Conservation (phyloP, 768 basidiomycete genomes). For the Tulasnella calospora region DNA sequence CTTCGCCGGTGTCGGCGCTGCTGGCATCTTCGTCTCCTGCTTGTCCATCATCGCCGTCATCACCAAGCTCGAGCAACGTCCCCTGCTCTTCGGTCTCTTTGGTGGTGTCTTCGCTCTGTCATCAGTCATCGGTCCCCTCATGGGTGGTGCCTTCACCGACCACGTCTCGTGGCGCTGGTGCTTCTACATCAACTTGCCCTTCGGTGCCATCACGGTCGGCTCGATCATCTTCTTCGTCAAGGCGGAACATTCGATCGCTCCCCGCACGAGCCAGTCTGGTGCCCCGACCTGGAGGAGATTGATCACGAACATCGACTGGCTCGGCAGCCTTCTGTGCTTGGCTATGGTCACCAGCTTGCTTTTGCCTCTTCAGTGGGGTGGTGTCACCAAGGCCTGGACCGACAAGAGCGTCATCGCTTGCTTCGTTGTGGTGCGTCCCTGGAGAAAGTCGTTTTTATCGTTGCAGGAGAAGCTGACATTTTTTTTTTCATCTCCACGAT, state of each 20-base stretch:
- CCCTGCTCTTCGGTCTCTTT: slow-evolving; percentile 41
- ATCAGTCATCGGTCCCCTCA: slow-evolving; percentile 34
- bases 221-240: slow-evolving; percentile 37
- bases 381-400: slow-evolving; percentile 41
- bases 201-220: slow-evolving; percentile 36
- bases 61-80: slow-evolving; percentile 32
- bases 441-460: background rate
- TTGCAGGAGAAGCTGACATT: slow-evolving; percentile 27
- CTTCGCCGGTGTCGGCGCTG: slow-evolving; percentile 45
- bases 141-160: slow-evolving; percentile 39
- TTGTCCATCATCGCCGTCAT: slow-evolving; percentile 35
- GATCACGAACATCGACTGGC: slow-evolving; percentile 37
- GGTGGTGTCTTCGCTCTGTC: slow-evolving; percentile 40
- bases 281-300: slow-evolving; percentile 26
- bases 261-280: slow-evolving; percentile 22
- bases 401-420: slow-evolving; percentile 38
- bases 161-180: slow-evolving; percentile 42
- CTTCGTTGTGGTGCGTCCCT: slow-evolving; percentile 2
- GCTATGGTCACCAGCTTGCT: slow-evolving; percentile 38
- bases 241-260: slow-evolving; percentile 32
- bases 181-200: slow-evolving; percentile 34
- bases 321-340: slow-evolving; percentile 38
- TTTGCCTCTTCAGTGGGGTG: slow-evolving; percentile 44
- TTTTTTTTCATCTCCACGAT: no score
- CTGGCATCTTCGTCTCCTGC: slow-evolving; percentile 36